Percentiles rank a stretch among this genome's conserved stretches.
phyloP scores from a whole-genome alignment of 2,329 filamentous ascomycete genomes.

The Basipetospora chlamydospora region DNA sequence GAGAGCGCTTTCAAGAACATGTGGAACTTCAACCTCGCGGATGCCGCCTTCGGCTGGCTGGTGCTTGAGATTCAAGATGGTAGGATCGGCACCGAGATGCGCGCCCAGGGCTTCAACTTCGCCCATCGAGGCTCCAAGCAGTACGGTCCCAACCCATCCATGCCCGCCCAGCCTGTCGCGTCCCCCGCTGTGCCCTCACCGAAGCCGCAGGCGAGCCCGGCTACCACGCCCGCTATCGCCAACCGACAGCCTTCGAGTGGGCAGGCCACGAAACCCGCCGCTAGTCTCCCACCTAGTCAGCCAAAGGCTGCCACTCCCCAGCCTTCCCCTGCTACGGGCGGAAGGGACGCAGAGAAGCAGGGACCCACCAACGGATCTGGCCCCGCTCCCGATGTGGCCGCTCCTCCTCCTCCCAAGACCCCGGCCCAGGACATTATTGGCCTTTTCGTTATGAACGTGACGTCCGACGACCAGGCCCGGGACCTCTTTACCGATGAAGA shows the following conservation, averaged over 20 bases:
- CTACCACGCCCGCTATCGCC: constrained; percentile 4
- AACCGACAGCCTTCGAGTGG: constrained; percentile 15
- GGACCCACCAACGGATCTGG: constrained; percentile 37
- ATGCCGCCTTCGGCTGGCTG: constrained; percentile 92
- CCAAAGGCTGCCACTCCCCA: constrained; percentile 32
- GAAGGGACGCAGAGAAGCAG: constrained; percentile 44
- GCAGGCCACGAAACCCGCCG: constrained; percentile 29
- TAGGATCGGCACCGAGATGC: constrained; percentile 95
- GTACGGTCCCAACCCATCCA: constrained; percentile 26
- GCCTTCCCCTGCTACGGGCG: constrained; percentile 27
- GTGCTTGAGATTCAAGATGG: constrained; percentile 92
- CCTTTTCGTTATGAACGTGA: constrained; percentile 80
- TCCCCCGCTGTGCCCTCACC: constrained; percentile 12
- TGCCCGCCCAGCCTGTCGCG: constrained; percentile 19
- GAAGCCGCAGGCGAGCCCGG: constrained; percentile 9
- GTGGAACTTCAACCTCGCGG: constrained; percentile 99
- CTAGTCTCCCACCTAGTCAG: no score
- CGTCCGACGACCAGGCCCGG: constrained; percentile 67
- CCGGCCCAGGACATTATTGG: constrained; percentile 57
- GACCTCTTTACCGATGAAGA: constrained; percentile 76
- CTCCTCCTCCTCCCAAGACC: constrained; percentile 46
- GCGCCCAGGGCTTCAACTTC: constrained; percentile 98
- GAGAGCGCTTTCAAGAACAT: constrained; percentile 99
- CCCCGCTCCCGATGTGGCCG: constrained; percentile 34
- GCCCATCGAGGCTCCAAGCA: constrained; percentile 85